These are phyloP conservation scores for Cryptosporidium ryanae DNA, from an alignment of 169 alveolate genomes.

Conservation along the genomic window DNA sequence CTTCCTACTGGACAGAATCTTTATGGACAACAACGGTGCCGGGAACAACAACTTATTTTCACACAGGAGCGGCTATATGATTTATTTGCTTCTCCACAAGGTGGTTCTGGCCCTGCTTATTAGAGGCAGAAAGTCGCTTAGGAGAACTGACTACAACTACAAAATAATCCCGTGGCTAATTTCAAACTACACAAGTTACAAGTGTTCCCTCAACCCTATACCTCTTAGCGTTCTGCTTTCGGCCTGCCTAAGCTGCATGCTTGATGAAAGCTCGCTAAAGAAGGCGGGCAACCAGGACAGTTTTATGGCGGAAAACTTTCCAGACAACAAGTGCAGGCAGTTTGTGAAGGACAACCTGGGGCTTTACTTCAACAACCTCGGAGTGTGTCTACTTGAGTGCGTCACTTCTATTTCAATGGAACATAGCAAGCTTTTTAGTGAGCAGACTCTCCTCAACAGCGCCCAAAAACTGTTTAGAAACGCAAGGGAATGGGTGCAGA, in stretches of 20 bases:
- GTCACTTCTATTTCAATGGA: slow-evolving; percentile 44
- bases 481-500: slow-evolving; percentile 19
- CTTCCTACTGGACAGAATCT: slow-evolving; percentile 14
- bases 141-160: slow-evolving; percentile 28
- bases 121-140: slow-evolving; percentile 63
- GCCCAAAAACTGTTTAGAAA: not conserved
- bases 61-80: slow-evolving; percentile 11
- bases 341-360: slow-evolving; percentile 10
- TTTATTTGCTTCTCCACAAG: slow-evolving; percentile 23
- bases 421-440: slow-evolving; percentile 17
- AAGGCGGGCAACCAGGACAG: not conserved
- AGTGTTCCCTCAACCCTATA: slow-evolving; percentile 6
- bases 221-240: slow-evolving; percentile 16
- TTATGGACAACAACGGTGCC: not conserved
- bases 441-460: not conserved
- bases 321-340: not conserved
- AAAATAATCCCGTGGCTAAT: slow-evolving; percentile 6
- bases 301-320: not conserved
- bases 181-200: slow-evolving; percentile 33
- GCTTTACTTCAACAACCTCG: slow-evolving; percentile 29
- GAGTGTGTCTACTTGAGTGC: slow-evolving; percentile 42
- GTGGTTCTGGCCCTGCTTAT: not conserved
- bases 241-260: slow-evolving; percentile 12
- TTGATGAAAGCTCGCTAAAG: not conserved
- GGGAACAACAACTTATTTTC: not conserved